Evolutionary conservation across 2,329 filamentous ascomycete genomes (phyloP), one percentile per base, ranked within the genome.

Genomic region (Colletotrichum eremochloae): DNA sequence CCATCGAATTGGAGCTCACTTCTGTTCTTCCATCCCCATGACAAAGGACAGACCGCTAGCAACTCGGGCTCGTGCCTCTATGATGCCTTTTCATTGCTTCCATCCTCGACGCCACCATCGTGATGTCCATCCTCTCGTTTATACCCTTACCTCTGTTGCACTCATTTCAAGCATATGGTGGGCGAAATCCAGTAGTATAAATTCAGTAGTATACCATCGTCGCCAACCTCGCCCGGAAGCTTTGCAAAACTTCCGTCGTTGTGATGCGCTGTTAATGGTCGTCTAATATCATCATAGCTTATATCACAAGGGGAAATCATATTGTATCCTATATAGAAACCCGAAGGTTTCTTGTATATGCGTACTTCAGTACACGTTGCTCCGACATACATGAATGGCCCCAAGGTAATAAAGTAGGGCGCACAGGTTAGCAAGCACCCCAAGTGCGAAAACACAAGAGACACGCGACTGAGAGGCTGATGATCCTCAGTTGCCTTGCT

Each of bases 371-470:
- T 40, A 61, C 52, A 46, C 67, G 8, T 69, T 69, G 66, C 69
- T 72, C 69, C 69, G 33, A 69, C 61, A 69, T 72, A 69, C 69
- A 55, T 72, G 40, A 58, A 55, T 69, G 40, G 44, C 44, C 33
- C 33, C 24, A 29, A 61, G 29, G 53, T 44, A 33, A 44, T 53
- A 64, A 56, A 24, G 20, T 57, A 36, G 52, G 31, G 46, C 50
- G 44, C 50, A 52, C 44, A 68, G 64, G 58, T 72, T 58, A 44
- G 50, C 58, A 60, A 53, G 50, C 58, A 48, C 68, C 48, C 14
- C 24, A 31, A 68, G 56, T 44, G 48, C 48, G n/a, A 40, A 71
- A 62, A 60, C 57, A 68, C 40, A 33, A 33, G 46, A 64, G 57
- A 71, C 29, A 31, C 66, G 24, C 38, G 55, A 15, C 55, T 66